Percentiles rank a stretch among this genome's conserved stretches.
Conservation (phyloP, 2,329 filamentous ascomycete species). For the Microsporum audouinii region DNA sequence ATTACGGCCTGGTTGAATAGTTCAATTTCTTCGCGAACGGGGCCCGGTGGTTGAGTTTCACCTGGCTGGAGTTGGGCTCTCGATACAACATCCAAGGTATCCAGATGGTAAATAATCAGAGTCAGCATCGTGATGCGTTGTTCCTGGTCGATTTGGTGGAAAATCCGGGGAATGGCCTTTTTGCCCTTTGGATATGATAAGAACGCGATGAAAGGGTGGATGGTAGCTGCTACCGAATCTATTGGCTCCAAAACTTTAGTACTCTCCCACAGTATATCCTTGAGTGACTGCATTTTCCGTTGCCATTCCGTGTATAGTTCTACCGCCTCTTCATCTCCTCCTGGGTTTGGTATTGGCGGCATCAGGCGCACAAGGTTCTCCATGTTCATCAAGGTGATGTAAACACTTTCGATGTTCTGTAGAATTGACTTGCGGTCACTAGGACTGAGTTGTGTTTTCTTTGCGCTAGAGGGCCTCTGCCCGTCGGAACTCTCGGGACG, state of each 20-base stretch:
- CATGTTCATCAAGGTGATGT: conserved; percentile 78
- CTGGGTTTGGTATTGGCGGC: conserved; percentile 47
- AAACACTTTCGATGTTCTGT: conserved; percentile 78
- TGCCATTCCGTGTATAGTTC: conserved; percentile 72
- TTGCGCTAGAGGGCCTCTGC: conserved; percentile 34
- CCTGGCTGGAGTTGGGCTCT: conserved; percentile 63
- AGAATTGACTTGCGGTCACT: conserved; percentile 74
- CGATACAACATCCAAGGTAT: conserved; percentile 80
- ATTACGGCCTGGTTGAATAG: conserved; percentile 81
- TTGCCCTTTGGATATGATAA: conserved; percentile 92
- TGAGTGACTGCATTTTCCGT: conserved; percentile 57
- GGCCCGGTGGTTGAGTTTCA: conserved; percentile 60
- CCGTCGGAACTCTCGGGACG: conserved; percentile 60
- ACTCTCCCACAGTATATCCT: conserved; percentile 68
- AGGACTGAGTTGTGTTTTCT: conserved; percentile 42
- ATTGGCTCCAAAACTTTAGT: conserved; percentile 92
- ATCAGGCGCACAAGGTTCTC: conserved; percentile 83
- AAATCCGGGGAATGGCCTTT: conserved; percentile 87
- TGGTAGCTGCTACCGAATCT: conserved; percentile 53
- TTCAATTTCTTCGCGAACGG: conserved; percentile 82
- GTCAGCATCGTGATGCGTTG: conserved; percentile 88
- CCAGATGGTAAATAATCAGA: conserved; percentile 88
- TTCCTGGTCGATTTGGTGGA: conserved; percentile 82
- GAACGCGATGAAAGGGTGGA: conserved; percentile 92
- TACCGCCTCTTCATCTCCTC: conserved; percentile 56